A percentile compares a stretch with the other conserved stretches of the same genome.
These are phyloP conservation scores for Elsinoe ampelina DNA, from an alignment of 2,329 filamentous ascomycete genomes.

Conservation along the genomic window DNA sequence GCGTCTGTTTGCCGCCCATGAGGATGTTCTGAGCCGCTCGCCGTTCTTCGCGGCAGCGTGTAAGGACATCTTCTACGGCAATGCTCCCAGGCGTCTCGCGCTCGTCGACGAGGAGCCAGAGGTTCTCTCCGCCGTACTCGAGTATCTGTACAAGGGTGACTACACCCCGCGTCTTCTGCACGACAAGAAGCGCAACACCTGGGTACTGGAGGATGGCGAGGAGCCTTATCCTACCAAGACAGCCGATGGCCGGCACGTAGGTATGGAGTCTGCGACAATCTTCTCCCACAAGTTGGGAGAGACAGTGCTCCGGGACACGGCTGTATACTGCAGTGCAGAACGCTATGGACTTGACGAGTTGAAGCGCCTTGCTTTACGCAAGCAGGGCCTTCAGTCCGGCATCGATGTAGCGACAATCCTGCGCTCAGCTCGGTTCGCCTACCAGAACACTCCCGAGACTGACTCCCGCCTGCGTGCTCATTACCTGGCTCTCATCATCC, in stretches of 20 bases:
- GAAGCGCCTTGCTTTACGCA: conserved; percentile 81
- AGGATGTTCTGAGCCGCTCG: conserved; percentile 80
- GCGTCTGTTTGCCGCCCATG: conserved; percentile 87
- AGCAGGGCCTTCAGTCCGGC: conserved; percentile 87
- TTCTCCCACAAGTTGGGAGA: conserved; percentile 65
- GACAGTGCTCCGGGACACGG: conserved; percentile 80
- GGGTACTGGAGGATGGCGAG: conserved; percentile 70
- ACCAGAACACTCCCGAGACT: conserved; percentile 86
- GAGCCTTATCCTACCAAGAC: conserved; percentile 32
- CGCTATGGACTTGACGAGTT: conserved; percentile 86
- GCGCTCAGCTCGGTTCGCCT: conserved; percentile 86
- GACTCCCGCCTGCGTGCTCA: conserved; percentile 90
- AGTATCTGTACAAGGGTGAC: conserved; percentile 95
- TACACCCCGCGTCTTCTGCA: conserved; percentile 85
- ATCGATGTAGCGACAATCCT: conserved; percentile 89
- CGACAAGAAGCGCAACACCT: conserved; percentile 76
- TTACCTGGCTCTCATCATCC: conserved; percentile 94
- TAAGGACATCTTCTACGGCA: conserved; percentile 62
- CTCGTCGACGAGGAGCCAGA: conserved; percentile 76
- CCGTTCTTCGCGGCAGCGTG: conserved; percentile 60
- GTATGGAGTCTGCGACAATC: conserved; percentile 62
- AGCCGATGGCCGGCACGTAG: conserved; percentile 43
- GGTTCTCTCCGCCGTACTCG: conserved; percentile 85
- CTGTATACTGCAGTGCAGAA: conserved; percentile 87
- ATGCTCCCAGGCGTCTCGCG: conserved; percentile 63